phyloP scores from a whole-genome alignment of 768 basidiomycete genomes.

The Chlorophyllum brunneum region DNA sequence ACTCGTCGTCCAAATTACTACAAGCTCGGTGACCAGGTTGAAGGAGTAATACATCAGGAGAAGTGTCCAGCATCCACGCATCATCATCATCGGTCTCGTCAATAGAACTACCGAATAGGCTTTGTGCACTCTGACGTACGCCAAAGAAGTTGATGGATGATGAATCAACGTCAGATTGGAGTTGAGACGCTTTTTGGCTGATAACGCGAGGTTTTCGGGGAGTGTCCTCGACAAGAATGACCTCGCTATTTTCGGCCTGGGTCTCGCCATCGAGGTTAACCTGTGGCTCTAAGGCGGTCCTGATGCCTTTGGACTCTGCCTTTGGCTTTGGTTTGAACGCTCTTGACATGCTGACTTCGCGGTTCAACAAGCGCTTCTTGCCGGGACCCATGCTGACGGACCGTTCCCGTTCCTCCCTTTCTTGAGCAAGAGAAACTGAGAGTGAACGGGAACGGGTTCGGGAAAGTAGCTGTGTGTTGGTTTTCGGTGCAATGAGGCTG shows the following conservation, averaged over 20 bases:
- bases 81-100: slow-evolving; percentile 16
- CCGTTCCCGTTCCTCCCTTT: slow-evolving; percentile 42
- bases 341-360: slow-evolving; percentile 77
- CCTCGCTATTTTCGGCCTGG: slow-evolving; percentile 1
- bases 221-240: slow-evolving; percentile 16
- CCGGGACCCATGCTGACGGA: slow-evolving; percentile 26
- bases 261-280: background rate
- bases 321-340: slow-evolving; percentile 52
- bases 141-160: slow-evolving; percentile 9
- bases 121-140: background rate
- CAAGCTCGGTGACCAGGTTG: slow-evolving; percentile 6
- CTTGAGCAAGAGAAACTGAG: slow-evolving; percentile 68
- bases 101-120: slow-evolving; percentile 3
- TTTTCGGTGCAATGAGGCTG: slow-evolving; percentile 18
- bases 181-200: slow-evolving; percentile 19
- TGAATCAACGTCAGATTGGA: background rate
- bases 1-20: slow-evolving; percentile 11
- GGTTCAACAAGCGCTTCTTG: slow-evolving; percentile 54
- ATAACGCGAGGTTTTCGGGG: slow-evolving; percentile 21
- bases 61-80: slow-evolving; percentile 17
- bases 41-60: slow-evolving; percentile 16
- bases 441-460: slow-evolving; percentile 57
- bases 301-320: slow-evolving; percentile 1
- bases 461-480: slow-evolving; percentile 19
- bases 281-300: slow-evolving; percentile 1